Evolutionary conservation across 2,329 filamentous ascomycete species (phyloP), one percentile per base, ranked within the genome.

Genomic region (Exophiala spinifera): DNA sequence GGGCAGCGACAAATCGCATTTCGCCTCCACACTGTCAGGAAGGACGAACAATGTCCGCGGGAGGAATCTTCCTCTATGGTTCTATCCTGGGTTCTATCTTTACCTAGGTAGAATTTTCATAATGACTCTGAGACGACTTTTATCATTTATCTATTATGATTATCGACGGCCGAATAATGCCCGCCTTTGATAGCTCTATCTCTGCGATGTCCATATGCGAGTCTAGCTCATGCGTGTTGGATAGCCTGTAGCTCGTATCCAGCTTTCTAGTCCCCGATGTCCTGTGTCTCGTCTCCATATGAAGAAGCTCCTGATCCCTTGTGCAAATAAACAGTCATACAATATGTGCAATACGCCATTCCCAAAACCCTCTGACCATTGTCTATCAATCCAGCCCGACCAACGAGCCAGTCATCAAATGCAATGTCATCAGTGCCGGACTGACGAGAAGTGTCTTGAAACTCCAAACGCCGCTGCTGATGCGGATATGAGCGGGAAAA

Each of bases 381-480:
- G 44, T 47, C 37, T 46, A 36, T 49, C 37, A 21, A 31, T 31
- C 43, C 40, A 37, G 42, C 23, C 34, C n/a, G 40, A 51, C 33
- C 37, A 31, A 49, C 7, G 23, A 40, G 17, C 39, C 20, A 49
- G 43, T 37, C 37, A 34, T 46, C 19, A 36, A 34, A 31, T 21
- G 25, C 23, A 39, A 51, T 47, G 20, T 21, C 36, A 31, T 19
- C 51, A 55, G 49, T 55, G 52, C 49, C 56, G 42, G 50, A 56
- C 50, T 49, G 50, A 46, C 48, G 46, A 48, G 43, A 50, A 51
- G 39, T 42, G 23, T 43, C 36, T n/a, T 39, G 33, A 34, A 61
- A 57, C 49, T 51, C 55, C 52, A 44, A 51, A 61, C 58, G 23
- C 58, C 57, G 19, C 31, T 55, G 58, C 58, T 58, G 21, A 56